These are phyloP conservation scores for Nematodospora valgi DNA, from an alignment of 805 yeast species.

Conservation along the genomic window DNA sequence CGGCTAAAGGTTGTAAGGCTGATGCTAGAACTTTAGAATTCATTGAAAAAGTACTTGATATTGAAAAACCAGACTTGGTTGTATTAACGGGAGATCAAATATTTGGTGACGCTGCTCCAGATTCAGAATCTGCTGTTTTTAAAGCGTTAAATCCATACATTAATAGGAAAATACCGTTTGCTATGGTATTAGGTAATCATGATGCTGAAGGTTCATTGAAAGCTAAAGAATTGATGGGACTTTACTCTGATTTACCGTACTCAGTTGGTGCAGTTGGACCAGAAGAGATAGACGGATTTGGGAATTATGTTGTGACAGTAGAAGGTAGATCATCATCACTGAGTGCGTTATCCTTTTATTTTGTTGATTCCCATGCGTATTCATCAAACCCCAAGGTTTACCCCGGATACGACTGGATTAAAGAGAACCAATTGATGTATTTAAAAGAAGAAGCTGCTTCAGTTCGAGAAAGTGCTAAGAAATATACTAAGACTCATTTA, in stretches of 20 bases:
- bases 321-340: slow-evolving; percentile 36
- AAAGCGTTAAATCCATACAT: slow-evolving; percentile 75
- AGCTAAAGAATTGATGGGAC: slow-evolving; percentile 57
- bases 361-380: slow-evolving; percentile 82
- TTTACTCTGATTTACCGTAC: slow-evolving; percentile 61
- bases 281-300: slow-evolving; percentile 68
- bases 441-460: slow-evolving; percentile 33
- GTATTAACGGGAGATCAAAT: slow-evolving; percentile 91
- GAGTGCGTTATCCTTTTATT: slow-evolving; percentile 55
- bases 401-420: slow-evolving; percentile 87
- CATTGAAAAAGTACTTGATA: slow-evolving; percentile 58
- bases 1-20: slow-evolving; percentile 61
- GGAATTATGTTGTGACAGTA: slow-evolving; percentile 67
- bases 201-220: slow-evolving; percentile 80
- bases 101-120: slow-evolving; percentile 76
- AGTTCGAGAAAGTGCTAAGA: slow-evolving; percentile 22
- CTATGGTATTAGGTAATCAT: slow-evolving; percentile 87
- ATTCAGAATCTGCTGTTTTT: slow-evolving; percentile 75
- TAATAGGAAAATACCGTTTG: slow-evolving; percentile 69
- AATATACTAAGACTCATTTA: slow-evolving; percentile 44
- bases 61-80: slow-evolving; percentile 80
- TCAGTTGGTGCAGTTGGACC: slow-evolving; percentile 65
- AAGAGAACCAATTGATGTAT: slow-evolving; percentile 62
- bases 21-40: slow-evolving; percentile 69
- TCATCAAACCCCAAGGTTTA: slow-evolving; percentile 60